Evolutionary conservation across 129 eudicot species (phyloP), one percentile per base, ranked within the genome.

Genomic region (Arctium minus): DNA sequence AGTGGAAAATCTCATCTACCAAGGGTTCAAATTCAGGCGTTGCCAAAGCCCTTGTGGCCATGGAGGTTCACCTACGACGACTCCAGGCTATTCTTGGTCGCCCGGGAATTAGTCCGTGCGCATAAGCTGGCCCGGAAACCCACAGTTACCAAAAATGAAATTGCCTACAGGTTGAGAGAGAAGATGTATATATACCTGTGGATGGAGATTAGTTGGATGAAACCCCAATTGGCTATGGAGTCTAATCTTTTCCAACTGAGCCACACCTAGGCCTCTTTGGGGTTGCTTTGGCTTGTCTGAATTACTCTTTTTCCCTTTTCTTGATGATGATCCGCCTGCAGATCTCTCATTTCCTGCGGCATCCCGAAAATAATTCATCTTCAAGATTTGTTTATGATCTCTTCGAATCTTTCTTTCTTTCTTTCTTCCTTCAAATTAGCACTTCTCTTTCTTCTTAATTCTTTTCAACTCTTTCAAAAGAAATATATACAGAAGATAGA

Each of bases 211-310:
- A 73, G 80, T 64, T 29, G 62, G 81, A 84, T 84, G 83, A 72
- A 84, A 78, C 11, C 90, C 90, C 81, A 89, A 72, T 80, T 91
- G 96, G 85, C 85, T 91, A 73, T 93, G 97, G 39, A 93, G 86
- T 79, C 98, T 91, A 84, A 93, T 93, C 87, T 93, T 91, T 89
- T 93, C 98, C 80, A 93, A 84, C 83, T 93, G 98, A 80, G 98
- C 98, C 79, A 93, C 98, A 70, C 98, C 98, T 72, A 93, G 96
- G 27, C 98, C 98, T 89, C 98, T 90, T 33, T 93, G 98, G 1
- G 98, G 98, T 75, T 89, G 96, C 56, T 89, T 88, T 3, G 93
- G 92, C 83, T 91, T 91, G 15, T 90, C 92, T 35, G 93, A 81
- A 77, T 74, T 46, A 15, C 90, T 73, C 84, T 82, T 92, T 80